Percentiles rank a stretch among this genome's conserved stretches.
These are phyloP conservation scores for Croton setiger DNA, from an alignment of 441 rosid species.

Conservation along the genomic window DNA sequence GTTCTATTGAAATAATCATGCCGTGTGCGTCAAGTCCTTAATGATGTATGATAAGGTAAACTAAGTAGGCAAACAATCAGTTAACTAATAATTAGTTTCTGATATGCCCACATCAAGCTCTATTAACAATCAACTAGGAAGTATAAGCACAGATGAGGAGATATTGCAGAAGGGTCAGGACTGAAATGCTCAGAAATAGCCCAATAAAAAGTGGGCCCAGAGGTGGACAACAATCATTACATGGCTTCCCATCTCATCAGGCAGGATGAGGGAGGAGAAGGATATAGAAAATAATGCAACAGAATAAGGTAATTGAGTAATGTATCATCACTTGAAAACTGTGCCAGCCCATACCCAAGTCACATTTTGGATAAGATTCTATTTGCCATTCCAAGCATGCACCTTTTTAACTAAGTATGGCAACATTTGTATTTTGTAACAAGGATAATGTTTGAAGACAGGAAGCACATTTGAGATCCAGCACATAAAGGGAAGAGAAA, in stretches of 20 bases:
- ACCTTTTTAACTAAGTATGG: constrained; percentile 16
- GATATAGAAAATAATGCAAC: constrained; percentile 25
- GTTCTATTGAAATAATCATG: neutral
- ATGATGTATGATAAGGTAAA: neutral
- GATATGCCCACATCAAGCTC: constrained; percentile 1
- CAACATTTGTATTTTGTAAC: too few species aligned
- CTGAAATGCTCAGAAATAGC: constrained; percentile 15
- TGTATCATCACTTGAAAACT: constrained; percentile 25
- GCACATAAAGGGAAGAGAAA: neutral
- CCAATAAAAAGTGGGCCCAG: constrained; percentile 23
- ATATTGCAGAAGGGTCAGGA: neutral
- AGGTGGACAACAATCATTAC: constrained; percentile 10
- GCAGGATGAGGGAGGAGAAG: constrained; percentile 21
- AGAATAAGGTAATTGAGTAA: constrained; percentile 7
- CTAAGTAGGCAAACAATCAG: neutral
- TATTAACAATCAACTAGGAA: neutral
- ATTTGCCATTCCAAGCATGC: constrained; percentile 27
- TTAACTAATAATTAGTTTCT: constrained; percentile 4
- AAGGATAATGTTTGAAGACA: constrained; percentile 37
- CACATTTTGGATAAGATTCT: constrained; percentile 40
- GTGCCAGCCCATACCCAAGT: constrained; percentile 42
- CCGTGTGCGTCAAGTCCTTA: neutral
- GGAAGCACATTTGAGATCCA: constrained; percentile 32
- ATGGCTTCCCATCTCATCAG: constrained; percentile 22
- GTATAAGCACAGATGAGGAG: constrained; percentile 2